A percentile compares a stretch with the other conserved stretches of the same genome.
Evolutionary conservation across 2,329 filamentous ascomycete species (phyloP).

Genomic region (Ophidiomyces ophidiicola): DNA sequence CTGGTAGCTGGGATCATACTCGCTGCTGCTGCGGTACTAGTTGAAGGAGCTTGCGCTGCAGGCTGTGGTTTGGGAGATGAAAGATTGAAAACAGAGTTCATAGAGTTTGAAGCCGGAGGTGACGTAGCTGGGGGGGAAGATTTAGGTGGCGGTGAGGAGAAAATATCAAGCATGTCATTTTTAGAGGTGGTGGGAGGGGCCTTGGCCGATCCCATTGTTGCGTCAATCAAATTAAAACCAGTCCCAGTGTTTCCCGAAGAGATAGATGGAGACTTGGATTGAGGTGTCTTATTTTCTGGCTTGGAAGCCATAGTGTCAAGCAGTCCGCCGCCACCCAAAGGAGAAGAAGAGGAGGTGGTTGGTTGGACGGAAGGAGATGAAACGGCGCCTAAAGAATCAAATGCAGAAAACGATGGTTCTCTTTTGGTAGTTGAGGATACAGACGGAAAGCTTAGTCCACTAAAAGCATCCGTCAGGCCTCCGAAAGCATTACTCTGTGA

Average conservation of each 20-base stretch:
- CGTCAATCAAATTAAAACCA: constrained; percentile 13
- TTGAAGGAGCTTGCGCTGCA: constrained; percentile 21
- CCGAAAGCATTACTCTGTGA: constrained; percentile 42
- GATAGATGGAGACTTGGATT: constrained; percentile 39
- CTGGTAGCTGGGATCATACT: constrained; percentile 23
- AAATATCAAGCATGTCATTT: constrained; percentile 72
- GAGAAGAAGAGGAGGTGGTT: constrained; percentile 38
- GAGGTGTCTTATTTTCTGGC: constrained; percentile 35
- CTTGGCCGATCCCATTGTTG: constrained; percentile 23
- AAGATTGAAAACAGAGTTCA: constrained; percentile 71
- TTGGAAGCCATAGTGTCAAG: constrained; percentile 62
- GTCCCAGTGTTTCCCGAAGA: constrained; percentile 38
- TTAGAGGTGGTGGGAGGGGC: constrained; percentile 40
- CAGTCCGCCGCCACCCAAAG: constrained; percentile 62
- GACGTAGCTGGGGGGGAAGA: constrained; percentile 33
- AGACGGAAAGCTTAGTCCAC: constrained; percentile 51
- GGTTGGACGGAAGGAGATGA: constrained; percentile 36
- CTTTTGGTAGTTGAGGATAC: constrained; percentile 28
- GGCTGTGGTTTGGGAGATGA: constrained; percentile 37
- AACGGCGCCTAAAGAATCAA: constrained; percentile 24
- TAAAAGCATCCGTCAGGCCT: constrained; percentile 71
- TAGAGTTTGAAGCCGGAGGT: constrained; percentile 29
- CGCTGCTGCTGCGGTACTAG: constrained; percentile 32
- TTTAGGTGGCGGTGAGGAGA: constrained; percentile 37
- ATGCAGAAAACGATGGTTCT: constrained; percentile 16